A percentile compares a stretch with the other conserved stretches of the same genome.
These are phyloP conservation scores for Pythium scleroteichum DNA, from an alignment of 352 stramenopile species.

Conservation along the genomic window DNA sequence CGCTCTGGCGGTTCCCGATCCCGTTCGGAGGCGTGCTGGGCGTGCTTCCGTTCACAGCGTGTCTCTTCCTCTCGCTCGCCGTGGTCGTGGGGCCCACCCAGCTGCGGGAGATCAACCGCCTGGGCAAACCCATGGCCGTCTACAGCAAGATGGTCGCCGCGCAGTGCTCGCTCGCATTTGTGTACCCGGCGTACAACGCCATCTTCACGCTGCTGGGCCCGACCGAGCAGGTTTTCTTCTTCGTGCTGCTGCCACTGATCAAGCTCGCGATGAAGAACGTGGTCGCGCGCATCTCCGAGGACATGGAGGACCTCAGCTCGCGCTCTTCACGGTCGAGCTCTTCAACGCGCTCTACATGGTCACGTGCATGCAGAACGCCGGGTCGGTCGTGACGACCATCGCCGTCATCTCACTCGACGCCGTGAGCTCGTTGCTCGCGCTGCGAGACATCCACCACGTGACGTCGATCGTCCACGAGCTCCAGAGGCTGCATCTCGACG, in stretches of 20 bases:
- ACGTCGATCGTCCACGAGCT: constrained; percentile 7
- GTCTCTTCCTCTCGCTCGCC: not conserved
- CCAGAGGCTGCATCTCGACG: not conserved
- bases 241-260: constrained; percentile 3
- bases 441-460: not conserved
- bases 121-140: not conserved
- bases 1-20: constrained; percentile 9
- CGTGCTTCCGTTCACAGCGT: not conserved
- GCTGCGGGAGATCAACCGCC: not conserved
- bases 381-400: not conserved
- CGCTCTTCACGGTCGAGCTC: constrained; percentile 7
- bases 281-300: not conserved
- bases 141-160: constrained; percentile 5
- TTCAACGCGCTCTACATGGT: constrained; percentile 15
- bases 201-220: constrained; percentile 5
- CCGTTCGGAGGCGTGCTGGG: constrained; percentile 10
- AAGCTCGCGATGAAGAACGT: constrained; percentile 12
- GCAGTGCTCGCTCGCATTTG: constrained; percentile 3
- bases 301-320: constrained; percentile 6
- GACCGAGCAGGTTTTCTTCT: constrained; percentile 1
- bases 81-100: not conserved
- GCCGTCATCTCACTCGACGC: constrained; percentile 3
- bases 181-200: constrained; percentile 8
- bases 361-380: constrained; percentile 12
- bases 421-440: not conserved